Evolutionary conservation across 345 rosid genomes (phyloP).

Genomic region (Brassica carinata): DNA sequence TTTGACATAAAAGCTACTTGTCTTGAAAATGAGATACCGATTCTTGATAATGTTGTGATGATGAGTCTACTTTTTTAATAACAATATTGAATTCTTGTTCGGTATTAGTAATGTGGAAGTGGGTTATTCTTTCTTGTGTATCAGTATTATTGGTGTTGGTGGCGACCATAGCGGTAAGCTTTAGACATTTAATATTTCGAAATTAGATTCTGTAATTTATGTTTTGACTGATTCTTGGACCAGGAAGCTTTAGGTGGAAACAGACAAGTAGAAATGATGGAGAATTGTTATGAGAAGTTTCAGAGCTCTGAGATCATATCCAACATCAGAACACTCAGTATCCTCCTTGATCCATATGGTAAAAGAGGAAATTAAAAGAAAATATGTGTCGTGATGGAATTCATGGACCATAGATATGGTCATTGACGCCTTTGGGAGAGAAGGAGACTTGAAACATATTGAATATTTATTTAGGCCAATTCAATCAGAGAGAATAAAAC

Average conservation of each 20-base stretch:
- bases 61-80: no score
- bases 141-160: no score
- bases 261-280: slow-evolving; percentile 78
- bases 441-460: slow-evolving; percentile 83
- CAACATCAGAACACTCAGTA: slow-evolving; percentile 83
- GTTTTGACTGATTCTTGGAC: slow-evolving; percentile 71
- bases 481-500: slow-evolving; percentile 67
- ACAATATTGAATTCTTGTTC: no score
- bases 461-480: slow-evolving; percentile 66
- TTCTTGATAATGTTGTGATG: no score
- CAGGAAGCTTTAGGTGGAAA: slow-evolving; percentile 85
- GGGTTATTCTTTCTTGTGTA: no score
- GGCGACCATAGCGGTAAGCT: no score
- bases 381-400: slow-evolving; percentile 86
- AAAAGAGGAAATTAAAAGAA: slow-evolving; percentile 70
- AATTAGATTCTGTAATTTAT: no score
- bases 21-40: no score
- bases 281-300: slow-evolving; percentile 91
- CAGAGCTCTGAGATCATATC: slow-evolving; percentile 88
- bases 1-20: no score
- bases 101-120: no score
- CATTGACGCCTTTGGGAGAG: slow-evolving; percentile 84
- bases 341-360: slow-evolving; percentile 83
- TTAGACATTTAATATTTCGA: no score
- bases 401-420: slow-evolving; percentile 89